Evolutionary conservation across 768 basidiomycete genomes (phyloP), one percentile per base, ranked within the genome.

Genomic region (Suillus americanus): DNA sequence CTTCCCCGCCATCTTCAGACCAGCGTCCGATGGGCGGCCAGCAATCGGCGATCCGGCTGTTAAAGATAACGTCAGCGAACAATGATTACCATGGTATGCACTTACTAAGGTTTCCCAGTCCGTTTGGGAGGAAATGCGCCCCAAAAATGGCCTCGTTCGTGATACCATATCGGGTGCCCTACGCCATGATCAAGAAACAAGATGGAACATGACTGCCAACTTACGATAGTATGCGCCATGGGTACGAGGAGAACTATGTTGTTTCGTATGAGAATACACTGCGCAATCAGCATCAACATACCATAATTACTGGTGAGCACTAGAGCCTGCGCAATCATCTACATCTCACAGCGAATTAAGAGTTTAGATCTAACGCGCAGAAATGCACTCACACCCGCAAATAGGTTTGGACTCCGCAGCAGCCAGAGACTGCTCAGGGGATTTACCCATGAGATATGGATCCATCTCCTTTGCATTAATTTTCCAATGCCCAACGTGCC

Each of bases 321-420:
- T 9, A 53, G 18, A 30, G 28, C 9, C 51, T 30, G 30, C 51
- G 30, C 51, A 30, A 53, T 9, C 51, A 53, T 53, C 51, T 53
- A 53, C 30, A 13, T 46, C n/a, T 5, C n/a, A 5, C 10, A 50
- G 13, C 25, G 25, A 16, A 53, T 18, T 18, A 53, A 28, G 8
- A 20, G 9, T 5, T 53, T 9, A 14, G 0, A 53, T 18, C 8
- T 18, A 53, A 6, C 3, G 8, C 8, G 9, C 18, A 18, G 9
- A 53, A 25, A 8, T 30, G 16, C 28, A 80, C 85, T 64, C 40
- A 90, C 89, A 3, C 86, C 72, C 0, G 82, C 71, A 12, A 85
- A 62, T 4, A 91, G 69, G 70, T 86, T 89, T 2, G 88, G 90
- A 64, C 86, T 87, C 18, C 84, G 78, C 3, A 90, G 74, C 9